Conservation (phyloP, 768 basidiomycete genomes). For the Pisolithus sp. region DNA sequence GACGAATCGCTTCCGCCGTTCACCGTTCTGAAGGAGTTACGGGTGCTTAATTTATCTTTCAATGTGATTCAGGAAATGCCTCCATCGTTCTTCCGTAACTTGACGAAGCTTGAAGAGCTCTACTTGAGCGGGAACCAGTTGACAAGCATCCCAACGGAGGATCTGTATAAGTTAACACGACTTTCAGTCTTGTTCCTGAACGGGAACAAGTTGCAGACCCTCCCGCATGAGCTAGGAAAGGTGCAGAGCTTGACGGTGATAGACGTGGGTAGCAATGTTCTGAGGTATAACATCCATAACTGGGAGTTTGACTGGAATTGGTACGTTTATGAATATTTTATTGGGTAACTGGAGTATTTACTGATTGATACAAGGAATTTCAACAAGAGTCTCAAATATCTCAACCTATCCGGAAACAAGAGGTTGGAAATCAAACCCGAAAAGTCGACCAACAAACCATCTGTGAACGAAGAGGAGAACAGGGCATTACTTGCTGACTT, state of each 20-base stretch:
- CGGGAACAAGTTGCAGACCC: constrained; percentile 86
- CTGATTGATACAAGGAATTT: constrained; percentile 69
- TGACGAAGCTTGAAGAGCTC: constrained; percentile 70
- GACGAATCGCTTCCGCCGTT: constrained; percentile 75
- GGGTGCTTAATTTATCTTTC: constrained; percentile 86
- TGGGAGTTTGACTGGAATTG: constrained; percentile 99
- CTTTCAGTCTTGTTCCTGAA: constrained; percentile 81
- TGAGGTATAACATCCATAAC: constrained; percentile 97
- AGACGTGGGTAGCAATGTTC: constrained; percentile 88
- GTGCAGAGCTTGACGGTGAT: constrained; percentile 71
- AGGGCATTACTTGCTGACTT: constrained; percentile 69
- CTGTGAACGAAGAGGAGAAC: constrained; percentile 14
- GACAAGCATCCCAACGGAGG: constrained; percentile 83
- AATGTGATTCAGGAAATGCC: constrained; percentile 92
- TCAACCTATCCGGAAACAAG: constrained; percentile 97
- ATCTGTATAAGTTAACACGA: constrained; percentile 63
- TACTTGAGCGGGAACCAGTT: constrained; percentile 96
- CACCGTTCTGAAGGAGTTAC: constrained; percentile 69
- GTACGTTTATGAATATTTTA: constrained; percentile 36
- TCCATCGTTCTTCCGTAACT: constrained; percentile 62
- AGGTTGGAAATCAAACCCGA: constrained; percentile 91
- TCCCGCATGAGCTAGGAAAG: constrained; percentile 87
- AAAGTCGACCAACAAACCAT: constrained; percentile 26
- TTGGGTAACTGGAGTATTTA: neutral
- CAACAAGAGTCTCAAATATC: constrained; percentile 87